Conservation (phyloP, 176 grass and related monocot genomes). For the Neostapfia colusana region DNA sequence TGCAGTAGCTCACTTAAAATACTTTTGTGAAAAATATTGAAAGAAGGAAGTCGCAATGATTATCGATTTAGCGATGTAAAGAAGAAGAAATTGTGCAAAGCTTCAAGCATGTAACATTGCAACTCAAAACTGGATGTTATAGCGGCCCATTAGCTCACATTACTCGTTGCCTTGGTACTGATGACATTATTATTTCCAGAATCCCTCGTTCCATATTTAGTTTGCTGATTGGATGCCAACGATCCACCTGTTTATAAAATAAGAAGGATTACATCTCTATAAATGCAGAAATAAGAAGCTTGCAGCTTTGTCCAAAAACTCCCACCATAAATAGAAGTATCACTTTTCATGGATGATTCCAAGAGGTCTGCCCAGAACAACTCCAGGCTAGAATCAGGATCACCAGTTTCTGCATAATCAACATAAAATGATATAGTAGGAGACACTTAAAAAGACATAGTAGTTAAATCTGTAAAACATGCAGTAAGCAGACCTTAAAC, state of each 20-base stretch:
- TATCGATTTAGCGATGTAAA: constrained; percentile 18
- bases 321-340: constrained; percentile 39
- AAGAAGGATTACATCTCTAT: constrained; percentile 36
- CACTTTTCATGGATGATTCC: constrained; percentile 51
- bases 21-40: neutral
- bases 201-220: constrained; percentile 21
- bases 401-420: constrained; percentile 43
- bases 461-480: constrained; percentile 15
- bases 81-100: neutral
- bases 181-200: constrained; percentile 38
- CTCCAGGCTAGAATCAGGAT: constrained; percentile 72
- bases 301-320: constrained; percentile 3
- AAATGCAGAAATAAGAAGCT: constrained; percentile 6
- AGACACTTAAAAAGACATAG: constrained; percentile 17
- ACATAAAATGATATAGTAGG: constrained; percentile 25
- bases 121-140: constrained; percentile 21
- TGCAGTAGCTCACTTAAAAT: constrained; percentile 39
- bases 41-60: neutral
- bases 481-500: constrained; percentile 1
- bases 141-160: constrained; percentile 46
- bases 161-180: constrained; percentile 28
- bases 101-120: constrained; percentile 18
- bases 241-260: constrained; percentile 53
- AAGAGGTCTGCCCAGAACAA: constrained; percentile 83
- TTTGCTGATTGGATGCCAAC: constrained; percentile 31